Base-by-base conservation (phyloP, 164 flowering plant genomes). In the Brasenia schreberi region DNA sequence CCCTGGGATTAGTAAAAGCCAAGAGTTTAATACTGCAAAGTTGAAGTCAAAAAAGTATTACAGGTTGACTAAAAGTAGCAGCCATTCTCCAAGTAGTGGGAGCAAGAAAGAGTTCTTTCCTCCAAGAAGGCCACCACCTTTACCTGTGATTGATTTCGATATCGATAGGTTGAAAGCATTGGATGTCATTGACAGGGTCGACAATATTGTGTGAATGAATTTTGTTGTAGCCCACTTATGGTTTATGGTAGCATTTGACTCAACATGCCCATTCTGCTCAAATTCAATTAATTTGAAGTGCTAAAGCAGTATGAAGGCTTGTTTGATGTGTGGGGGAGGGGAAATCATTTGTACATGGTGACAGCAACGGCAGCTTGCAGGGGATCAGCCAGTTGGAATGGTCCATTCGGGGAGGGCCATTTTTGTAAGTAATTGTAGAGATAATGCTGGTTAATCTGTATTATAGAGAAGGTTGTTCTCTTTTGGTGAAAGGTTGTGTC, bases 131-230 rank as follows among this genome's bases (percentile, higher is more conserved):
- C 83, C 78, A 0, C 76, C 86, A 5, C 78, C 83, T 0, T 72
- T 86, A 60, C 96, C 97, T 0, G 71, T 88, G 59, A 87, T 90
- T 3, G 82, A 87, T 74, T 90, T 93, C 68, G 88, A 84, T 65
- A 84, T 86, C n/a, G 96, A 93, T 69, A 81, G 84, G 69, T 78
- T 78, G 71, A 93, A 88, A 64, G 96, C 97, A 19, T 70, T 93
- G 83, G 97, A 93, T 80, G 88, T 85, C 18, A 93, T 93, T 43
- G 98, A 92, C 71, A 78, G 96, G 65, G 98, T 92, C 69, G 98
- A 90, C 56, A 49, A 9, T 9, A 9, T 49, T 49, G 16, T 49
- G 16, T 49, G 16, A 14, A 6, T 14, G 56, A 14, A 9, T 49
- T 49, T 49, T 49, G 56, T 49, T 49, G 56, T 9, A 9, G 16